Evolutionary conservation across 2,329 filamentous ascomycete genomes (phyloP), one percentile per base, ranked within the genome.

Genomic region (Blastomyces emzantsi): DNA sequence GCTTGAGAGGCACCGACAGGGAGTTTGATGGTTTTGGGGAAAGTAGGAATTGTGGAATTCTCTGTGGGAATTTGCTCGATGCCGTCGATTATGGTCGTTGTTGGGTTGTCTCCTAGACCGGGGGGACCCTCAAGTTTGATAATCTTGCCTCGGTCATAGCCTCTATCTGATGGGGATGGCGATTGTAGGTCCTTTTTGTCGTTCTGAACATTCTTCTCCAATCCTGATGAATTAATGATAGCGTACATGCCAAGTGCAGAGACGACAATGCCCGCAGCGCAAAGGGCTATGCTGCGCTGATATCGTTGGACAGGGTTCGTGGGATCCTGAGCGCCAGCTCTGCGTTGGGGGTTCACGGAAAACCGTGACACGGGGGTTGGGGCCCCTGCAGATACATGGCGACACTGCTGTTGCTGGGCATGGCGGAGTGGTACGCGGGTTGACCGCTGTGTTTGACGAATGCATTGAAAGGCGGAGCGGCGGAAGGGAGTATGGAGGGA

Each of bases 1-100:
- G 49, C 49, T 19, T 76, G 73, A 2, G 71, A 67, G 49, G 74
- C 72, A 4, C 71, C 49, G 43, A 76, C 74, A 11, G 86, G 84
- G 1, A 96, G 76, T 19, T 82, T 79, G 63, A 96, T 83, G 2
- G 83, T 86, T 63, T 87, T 84, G 1, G 92, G 92, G 73, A 96
- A 95, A 62, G 84, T 82, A 1, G 90, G 88, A 3, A 96, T 85
- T n/a, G 86, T 87, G 68, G 82, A 87, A 68, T 92, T 92, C 17
- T 91, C 91, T 0, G 92, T 96, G 19, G 88, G 83, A 0, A 96
- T 87, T 54, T 94, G 80, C 72, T 94, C 89, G 56, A 83, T 81
- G 52, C 88, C 87, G 17, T 89, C 81, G 68, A 78, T 81, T 71
- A 78, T 71, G 4, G 72, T 71, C 28, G 76, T 74, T 11, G 76